Conservation (phyloP, 306 rosid species). For the Echinosophora koreensis region DNA sequence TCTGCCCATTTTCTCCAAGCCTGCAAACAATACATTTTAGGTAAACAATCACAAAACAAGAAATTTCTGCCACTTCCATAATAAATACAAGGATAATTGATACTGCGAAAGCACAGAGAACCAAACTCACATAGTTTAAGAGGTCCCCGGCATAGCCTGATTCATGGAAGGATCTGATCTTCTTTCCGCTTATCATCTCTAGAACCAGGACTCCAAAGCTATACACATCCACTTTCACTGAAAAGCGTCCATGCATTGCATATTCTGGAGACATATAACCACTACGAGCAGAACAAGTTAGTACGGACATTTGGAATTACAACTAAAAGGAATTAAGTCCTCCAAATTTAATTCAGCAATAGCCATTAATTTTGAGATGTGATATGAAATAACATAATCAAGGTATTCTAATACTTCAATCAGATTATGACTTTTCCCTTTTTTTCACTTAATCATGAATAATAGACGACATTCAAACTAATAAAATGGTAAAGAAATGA, state of each 20-base stretch:
- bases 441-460: neutral
- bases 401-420: neutral
- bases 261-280: slow-evolving; percentile 62
- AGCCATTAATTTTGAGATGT: neutral
- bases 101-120: neutral
- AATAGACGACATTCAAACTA: neutral
- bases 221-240: slow-evolving; percentile 48
- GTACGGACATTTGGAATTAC: neutral
- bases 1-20: slow-evolving; percentile 63
- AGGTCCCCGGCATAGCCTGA: slow-evolving; percentile 42
- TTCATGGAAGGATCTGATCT: slow-evolving; percentile 42
- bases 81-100: neutral
- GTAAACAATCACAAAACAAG: neutral
- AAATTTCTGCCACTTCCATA: too few species aligned
- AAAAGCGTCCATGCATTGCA: slow-evolving; percentile 50
- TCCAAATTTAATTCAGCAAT: neutral
- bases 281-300: slow-evolving; percentile 8
- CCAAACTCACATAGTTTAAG: slow-evolving; percentile 49
- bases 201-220: slow-evolving; percentile 56
- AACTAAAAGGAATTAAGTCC: neutral
- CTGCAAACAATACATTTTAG: slow-evolving; percentile 32
- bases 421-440: neutral
- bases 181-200: slow-evolving; percentile 55
- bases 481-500: neutral
- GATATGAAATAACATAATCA: neutral